Conservation (phyloP, 2,329 filamentous ascomycete species). For the Diaporthe citrichinensis region DNA sequence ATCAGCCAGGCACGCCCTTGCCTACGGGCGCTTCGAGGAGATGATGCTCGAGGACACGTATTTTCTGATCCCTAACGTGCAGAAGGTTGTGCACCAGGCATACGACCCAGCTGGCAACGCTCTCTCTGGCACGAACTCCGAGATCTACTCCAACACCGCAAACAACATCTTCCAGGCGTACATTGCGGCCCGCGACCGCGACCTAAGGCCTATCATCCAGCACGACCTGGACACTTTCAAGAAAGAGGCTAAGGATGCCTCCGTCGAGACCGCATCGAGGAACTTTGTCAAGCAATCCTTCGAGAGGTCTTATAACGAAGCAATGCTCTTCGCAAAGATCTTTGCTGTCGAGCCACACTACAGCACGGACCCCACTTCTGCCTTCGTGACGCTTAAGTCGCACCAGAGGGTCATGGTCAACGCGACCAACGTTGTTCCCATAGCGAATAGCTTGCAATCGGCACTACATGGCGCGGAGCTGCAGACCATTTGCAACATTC, state of each 20-base stretch:
- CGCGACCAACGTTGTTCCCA: conserved; percentile 66
- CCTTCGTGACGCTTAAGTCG: conserved; percentile 64
- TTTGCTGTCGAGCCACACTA: conserved; percentile 70
- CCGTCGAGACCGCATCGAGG: conserved; percentile 68
- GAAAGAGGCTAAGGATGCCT: conserved; percentile 63
- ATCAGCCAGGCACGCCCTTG: conserved; percentile 70
- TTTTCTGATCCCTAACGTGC: conserved; percentile 69
- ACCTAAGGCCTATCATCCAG: conserved; percentile 66
- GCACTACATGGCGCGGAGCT: conserved; percentile 63
- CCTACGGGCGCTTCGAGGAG: conserved; percentile 72
- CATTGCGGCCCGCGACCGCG: conserved; percentile 65
- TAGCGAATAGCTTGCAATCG: conserved; percentile 65
- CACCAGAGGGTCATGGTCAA: conserved; percentile 67
- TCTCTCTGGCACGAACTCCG: conserved; percentile 58
- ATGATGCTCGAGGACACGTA: conserved; percentile 68
- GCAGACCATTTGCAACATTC: conserved; percentile 66
- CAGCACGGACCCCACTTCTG: conserved; percentile 63
- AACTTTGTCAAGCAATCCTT: conserved; percentile 73
- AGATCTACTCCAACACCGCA: conserved; percentile 68
- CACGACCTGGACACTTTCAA: conserved; percentile 69
- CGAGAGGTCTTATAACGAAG: conserved; percentile 70
- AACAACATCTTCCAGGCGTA: conserved; percentile 70
- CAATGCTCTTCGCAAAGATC: conserved; percentile 66
- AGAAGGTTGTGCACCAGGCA: conserved; percentile 64
- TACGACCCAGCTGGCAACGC: conserved; percentile 67